Conservation (phyloP, 352 stramenopile genomes). For the Chrysophaeum taylorii region DNA sequence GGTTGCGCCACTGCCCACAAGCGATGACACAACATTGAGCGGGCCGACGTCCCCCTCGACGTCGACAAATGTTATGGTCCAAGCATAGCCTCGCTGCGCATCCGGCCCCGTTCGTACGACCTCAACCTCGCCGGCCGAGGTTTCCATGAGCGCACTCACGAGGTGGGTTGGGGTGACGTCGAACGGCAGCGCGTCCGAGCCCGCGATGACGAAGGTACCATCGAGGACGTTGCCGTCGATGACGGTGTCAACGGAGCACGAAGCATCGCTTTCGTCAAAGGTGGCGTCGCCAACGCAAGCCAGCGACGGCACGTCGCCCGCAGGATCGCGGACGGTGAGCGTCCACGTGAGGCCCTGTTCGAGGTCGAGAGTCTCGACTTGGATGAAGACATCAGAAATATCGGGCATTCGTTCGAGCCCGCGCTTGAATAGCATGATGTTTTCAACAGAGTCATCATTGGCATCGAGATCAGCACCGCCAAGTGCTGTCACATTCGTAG, state of each 20-base stretch:
- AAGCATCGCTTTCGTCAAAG: slow-evolving; percentile 21
- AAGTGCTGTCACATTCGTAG: too few species aligned
- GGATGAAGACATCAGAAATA: not conserved
- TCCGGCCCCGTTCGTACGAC: slow-evolving; percentile 45
- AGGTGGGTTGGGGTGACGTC: slow-evolving; percentile 44
- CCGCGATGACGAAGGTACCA: slow-evolving; percentile 50
- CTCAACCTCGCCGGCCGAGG: slow-evolving; percentile 40
- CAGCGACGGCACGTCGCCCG: slow-evolving; percentile 44
- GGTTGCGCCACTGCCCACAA: slow-evolving; percentile 43
- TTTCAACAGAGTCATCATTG: not conserved
- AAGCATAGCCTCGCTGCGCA: slow-evolving; percentile 50
- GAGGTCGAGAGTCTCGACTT: slow-evolving; percentile 20
- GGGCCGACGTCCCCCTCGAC: slow-evolving; percentile 37
- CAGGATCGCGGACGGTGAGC: slow-evolving; percentile 35
- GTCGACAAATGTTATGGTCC: slow-evolving; percentile 52
- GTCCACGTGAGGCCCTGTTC: slow-evolving; percentile 43
- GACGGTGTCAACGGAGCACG: slow-evolving; percentile 41
- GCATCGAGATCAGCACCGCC: slow-evolving; percentile 18
- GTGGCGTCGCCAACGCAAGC: slow-evolving; percentile 39
- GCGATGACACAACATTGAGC: slow-evolving; percentile 37
- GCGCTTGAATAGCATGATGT: not conserved
- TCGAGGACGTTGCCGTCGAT: slow-evolving; percentile 56
- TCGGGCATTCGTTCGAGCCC: not conserved
- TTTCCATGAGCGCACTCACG: slow-evolving; percentile 37
- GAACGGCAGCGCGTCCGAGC: slow-evolving; percentile 42